Evolutionary conservation across 805 yeast genomes (phyloP), one percentile per base, ranked within the genome.

Genomic region (Yamadazyma tumulicola): DNA sequence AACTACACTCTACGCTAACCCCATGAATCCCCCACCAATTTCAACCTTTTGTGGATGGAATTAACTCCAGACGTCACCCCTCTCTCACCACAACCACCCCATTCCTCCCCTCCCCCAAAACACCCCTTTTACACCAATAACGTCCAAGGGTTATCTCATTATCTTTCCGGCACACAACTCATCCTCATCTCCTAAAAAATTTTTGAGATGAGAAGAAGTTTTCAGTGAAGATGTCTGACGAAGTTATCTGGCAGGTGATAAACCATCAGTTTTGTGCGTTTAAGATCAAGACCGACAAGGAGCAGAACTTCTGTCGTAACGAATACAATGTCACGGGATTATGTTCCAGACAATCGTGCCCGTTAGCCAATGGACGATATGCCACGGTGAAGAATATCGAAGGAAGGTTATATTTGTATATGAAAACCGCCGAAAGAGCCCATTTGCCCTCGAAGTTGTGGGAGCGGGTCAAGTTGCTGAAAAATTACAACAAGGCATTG

Each of bases 341-440:
- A 37, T 93, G 99, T 60, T 77, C 81, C 36, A 78, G 98, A 52
- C 88, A 81, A 57, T 85, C 97, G 4, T 93, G 99, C 59, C 99
- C 99, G 2, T 67, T 93, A 41, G 99, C 99, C 17, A 93, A 87
- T 58, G 85, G 95, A 12, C 76, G 85, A 52, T 86, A 86, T 61
- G 95, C 96, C 20, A 86, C 96, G 1, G 85, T 86, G 29, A 82
- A 85, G 54, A 80, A 76, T 47, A 72, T 83, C 19, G 86, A 83
- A 46, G 96, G 95, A 5, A 76, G 76, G 55, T 63, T 87, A 31
- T 86, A 85, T 51, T 64, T 86, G 22, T 93, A 93, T 64, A 93
- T 93, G 87, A 93, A 93, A 59, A 93, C 97, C 1, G 95, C 94
- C 1, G 99, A 93, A 67, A 79, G 99, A 64, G 94, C 95, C 14